A percentile compares a stretch with the other conserved stretches of the same genome.
phyloP scores from a whole-genome alignment of 2,329 filamentous ascomycete species.

The Graphilbum fragrans region DNA sequence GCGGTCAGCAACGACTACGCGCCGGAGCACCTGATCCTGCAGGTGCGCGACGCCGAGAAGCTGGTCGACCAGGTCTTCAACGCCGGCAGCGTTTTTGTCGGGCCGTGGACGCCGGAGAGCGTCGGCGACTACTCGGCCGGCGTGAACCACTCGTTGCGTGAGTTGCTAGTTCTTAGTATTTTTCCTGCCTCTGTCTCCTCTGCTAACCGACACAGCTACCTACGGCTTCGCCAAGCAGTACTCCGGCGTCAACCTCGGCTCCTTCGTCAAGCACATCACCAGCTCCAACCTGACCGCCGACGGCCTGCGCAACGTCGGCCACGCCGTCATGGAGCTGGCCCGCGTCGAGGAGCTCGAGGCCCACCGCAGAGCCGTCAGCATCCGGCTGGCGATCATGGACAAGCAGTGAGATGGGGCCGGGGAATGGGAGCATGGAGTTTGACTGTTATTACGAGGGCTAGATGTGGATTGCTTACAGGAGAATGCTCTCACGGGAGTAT shows the following conservation, averaged over 20 bases:
- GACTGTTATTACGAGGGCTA: not conserved
- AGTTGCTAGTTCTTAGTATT: constrained; percentile 27
- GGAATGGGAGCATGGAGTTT: not conserved
- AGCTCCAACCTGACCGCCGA: constrained; percentile 80
- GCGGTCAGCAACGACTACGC: constrained; percentile 85
- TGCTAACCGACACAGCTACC: constrained; percentile 52
- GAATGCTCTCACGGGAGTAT: too few species aligned
- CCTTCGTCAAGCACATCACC: constrained; percentile 97
- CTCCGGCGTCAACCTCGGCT: constrained; percentile 89
- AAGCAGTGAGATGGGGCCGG: not conserved
- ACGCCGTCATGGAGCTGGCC: constrained; percentile 87
- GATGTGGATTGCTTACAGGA: too few species aligned
- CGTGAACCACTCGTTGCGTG: constrained; percentile 94
- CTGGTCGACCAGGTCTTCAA: constrained; percentile 75
- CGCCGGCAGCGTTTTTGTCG: constrained; percentile 91
- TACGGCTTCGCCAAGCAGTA: constrained; percentile 99
- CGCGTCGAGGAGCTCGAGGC: constrained; percentile 92
- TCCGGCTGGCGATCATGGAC: constrained; percentile 42
- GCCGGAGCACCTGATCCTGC: constrained; percentile 90
- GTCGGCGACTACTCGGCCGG: constrained; percentile 97
- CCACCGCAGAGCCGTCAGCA: constrained; percentile 79
- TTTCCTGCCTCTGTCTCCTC: not conserved
- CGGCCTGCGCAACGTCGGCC: constrained; percentile 73
- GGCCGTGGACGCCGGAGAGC: constrained; percentile 92
- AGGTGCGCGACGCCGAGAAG: constrained; percentile 64